Percentiles rank a stretch among this genome's conserved stretches.
These are phyloP conservation scores for Arctium minus DNA, from an alignment of 129 eudicot species.

Conservation along the genomic window DNA sequence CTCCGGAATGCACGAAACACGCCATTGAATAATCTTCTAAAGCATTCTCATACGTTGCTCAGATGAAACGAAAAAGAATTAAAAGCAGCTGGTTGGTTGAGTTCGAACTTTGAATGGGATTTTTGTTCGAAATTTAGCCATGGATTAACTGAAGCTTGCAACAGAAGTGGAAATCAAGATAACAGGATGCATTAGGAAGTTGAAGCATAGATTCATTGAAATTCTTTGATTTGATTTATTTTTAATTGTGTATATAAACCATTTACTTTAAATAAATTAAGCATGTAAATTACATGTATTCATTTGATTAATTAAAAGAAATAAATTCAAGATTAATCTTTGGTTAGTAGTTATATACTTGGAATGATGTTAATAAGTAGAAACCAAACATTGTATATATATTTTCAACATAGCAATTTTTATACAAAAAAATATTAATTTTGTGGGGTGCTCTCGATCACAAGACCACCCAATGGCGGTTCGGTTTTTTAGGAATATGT, in stretches of 20 bases:
- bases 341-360: not conserved
- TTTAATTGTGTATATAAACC: slow-evolving; percentile 17
- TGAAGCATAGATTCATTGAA: slow-evolving; percentile 3
- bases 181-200: not conserved
- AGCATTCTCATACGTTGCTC: slow-evolving; percentile 68
- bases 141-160: not conserved
- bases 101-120: slow-evolving; percentile 13
- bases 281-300: not conserved
- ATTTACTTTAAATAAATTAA: not conserved
- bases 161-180: not conserved
- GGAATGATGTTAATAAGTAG: no score
- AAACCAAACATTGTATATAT: not conserved
- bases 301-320: not conserved
- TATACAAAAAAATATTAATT: no score
- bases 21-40: slow-evolving; percentile 54
- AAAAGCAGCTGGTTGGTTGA: not conserved
- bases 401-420: not conserved
- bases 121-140: slow-evolving; percentile 13
- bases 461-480: no score
- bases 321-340: not conserved
- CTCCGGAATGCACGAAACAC: slow-evolving; percentile 47
- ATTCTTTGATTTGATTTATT: slow-evolving; percentile 24
- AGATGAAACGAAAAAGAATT: slow-evolving; percentile 38
- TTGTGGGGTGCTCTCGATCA: no score
- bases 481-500: no score